These are phyloP conservation scores for Microsporum canis DNA, from an alignment of 2,329 filamentous ascomycete genomes.

Conservation along the genomic window DNA sequence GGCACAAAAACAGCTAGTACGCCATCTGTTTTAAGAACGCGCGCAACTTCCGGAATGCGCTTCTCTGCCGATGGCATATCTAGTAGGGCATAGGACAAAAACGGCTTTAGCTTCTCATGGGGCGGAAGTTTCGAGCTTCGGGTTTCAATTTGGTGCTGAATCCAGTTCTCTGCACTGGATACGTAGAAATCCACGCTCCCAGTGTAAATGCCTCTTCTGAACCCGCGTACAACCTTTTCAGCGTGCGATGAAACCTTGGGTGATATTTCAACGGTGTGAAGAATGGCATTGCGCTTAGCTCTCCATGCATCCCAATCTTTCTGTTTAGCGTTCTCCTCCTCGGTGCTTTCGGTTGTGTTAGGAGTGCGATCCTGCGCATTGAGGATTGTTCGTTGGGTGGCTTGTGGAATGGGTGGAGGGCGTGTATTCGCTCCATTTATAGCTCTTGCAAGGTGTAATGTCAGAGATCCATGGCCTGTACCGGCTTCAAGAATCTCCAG, in stretches of 20 bases:
- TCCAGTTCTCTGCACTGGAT: slow-evolving; percentile 53
- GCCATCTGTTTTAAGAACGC: slow-evolving; percentile 52
- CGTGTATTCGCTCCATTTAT: slow-evolving; percentile 61
- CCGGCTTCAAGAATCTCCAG: slow-evolving; percentile 74
- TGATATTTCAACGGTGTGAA: slow-evolving; percentile 63
- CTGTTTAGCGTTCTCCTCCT: slow-evolving; percentile 21
- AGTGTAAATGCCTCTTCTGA: slow-evolving; percentile 58
- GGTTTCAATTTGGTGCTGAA: slow-evolving; percentile 41
- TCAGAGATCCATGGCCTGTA: slow-evolving; percentile 72
- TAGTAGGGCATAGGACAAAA: slow-evolving; percentile 60
- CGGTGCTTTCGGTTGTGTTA: slow-evolving; percentile 14
- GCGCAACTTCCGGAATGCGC: slow-evolving; percentile 36
- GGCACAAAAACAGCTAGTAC: slow-evolving; percentile 61
- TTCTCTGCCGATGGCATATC: slow-evolving; percentile 57
- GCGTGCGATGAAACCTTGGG: slow-evolving; percentile 53
- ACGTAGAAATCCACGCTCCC: slow-evolving; percentile 63
- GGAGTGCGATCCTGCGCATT: slow-evolving; percentile 13
- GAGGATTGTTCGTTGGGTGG: slow-evolving; percentile 18
- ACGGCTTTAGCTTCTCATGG: slow-evolving; percentile 37
- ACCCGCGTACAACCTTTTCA: slow-evolving; percentile 52
- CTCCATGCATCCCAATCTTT: slow-evolving; percentile 37
- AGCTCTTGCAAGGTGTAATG: slow-evolving; percentile 61
- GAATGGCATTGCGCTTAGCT: slow-evolving; percentile 50
- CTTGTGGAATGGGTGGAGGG: slow-evolving; percentile 34
- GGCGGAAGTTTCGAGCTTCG: slow-evolving; percentile 20